Percentiles rank a stretch among this genome's conserved stretches.
phyloP scores from a whole-genome alignment of 768 basidiomycete species.

The Russula emetica region DNA sequence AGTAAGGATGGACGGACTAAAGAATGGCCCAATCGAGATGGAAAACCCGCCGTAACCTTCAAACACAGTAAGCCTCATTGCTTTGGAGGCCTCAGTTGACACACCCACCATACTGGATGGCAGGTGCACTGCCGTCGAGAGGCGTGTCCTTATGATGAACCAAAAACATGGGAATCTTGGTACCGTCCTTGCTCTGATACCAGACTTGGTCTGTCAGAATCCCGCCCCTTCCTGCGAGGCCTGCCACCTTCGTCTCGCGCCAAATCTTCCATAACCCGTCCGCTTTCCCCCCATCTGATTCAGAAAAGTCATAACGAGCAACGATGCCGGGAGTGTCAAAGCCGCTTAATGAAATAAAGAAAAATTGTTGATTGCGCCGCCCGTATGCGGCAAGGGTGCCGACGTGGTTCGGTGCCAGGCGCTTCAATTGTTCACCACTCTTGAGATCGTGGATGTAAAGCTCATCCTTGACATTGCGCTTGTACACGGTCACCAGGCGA shows the following conservation, averaged over 20 bases:
- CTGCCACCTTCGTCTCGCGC: slow-evolving; percentile 53
- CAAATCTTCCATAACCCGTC: slow-evolving; percentile 57
- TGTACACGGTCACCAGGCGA: slow-evolving; percentile 59
- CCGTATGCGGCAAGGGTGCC: slow-evolving; percentile 55
- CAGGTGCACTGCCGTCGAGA: slow-evolving; percentile 71
- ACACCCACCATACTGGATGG: slow-evolving; percentile 64
- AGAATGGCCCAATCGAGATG: slow-evolving; percentile 66
- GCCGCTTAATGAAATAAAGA: slow-evolving; percentile 60
- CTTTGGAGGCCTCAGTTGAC: neutral
- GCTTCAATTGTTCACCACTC: slow-evolving; percentile 48
- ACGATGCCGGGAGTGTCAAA: slow-evolving; percentile 72
- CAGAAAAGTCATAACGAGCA: slow-evolving; percentile 55
- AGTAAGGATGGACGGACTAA: slow-evolving; percentile 66
- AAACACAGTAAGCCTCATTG: neutral
- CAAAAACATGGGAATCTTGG: slow-evolving; percentile 80
- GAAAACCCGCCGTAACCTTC: slow-evolving; percentile 80
- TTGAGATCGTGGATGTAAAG: slow-evolving; percentile 61
- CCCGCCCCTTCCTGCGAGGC: slow-evolving; percentile 55
- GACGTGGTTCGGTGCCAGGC: slow-evolving; percentile 62
- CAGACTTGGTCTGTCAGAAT: slow-evolving; percentile 74
- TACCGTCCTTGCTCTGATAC: slow-evolving; percentile 76
- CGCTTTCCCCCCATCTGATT: slow-evolving; percentile 30
- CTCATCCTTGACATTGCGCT: slow-evolving; percentile 77
- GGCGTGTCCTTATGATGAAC: slow-evolving; percentile 67
- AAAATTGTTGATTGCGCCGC: slow-evolving; percentile 50